Conservation (phyloP, 2,329 filamentous ascomycete genomes). For the Botrytis sinoallii region DNA sequence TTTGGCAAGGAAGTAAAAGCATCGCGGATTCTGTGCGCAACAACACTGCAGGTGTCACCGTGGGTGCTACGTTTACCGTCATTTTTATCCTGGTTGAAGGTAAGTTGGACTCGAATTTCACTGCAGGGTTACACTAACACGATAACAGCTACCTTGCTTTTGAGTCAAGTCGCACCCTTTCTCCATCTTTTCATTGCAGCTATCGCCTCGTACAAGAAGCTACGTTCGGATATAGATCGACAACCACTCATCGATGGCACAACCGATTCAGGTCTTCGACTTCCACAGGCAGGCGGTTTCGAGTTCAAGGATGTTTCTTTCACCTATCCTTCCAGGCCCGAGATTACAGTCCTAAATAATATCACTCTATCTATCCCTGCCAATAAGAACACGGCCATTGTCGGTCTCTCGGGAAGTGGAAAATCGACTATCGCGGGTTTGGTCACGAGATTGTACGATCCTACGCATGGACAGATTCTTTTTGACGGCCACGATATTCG, state of each 20-base stretch:
- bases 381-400: slow-evolving; percentile 49
- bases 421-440: slow-evolving; percentile 56
- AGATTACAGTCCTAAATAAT: slow-evolving; percentile 35
- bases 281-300: slow-evolving; percentile 18
- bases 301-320: slow-evolving; percentile 14
- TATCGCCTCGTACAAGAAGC: slow-evolving; percentile 54
- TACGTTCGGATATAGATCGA: slow-evolving; percentile 38
- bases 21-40: slow-evolving; percentile 42
- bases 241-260: slow-evolving; percentile 29
- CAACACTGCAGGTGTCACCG: slow-evolving; percentile 23
- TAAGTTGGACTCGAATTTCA: slow-evolving; percentile 31
- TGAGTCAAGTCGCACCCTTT: slow-evolving; percentile 61
- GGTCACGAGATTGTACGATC: slow-evolving; percentile 56
- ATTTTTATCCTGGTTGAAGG: slow-evolving; percentile 52
- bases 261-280: slow-evolving; percentile 16
- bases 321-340: slow-evolving; percentile 36
- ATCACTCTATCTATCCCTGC: slow-evolving; percentile 35
- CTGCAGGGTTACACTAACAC: slow-evolving; percentile 8
- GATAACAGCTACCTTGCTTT: slow-evolving; percentile 47
- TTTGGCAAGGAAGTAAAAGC: slow-evolving; percentile 54
- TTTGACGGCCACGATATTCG: slow-evolving; percentile 25
- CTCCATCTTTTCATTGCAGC: slow-evolving; percentile 59
- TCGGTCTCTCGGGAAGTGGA: slow-evolving; percentile 56
- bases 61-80: slow-evolving; percentile 47
- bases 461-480: slow-evolving; percentile 37